Conservation (phyloP, 257 asterid genomes). For the Solanum etuberosum region DNA sequence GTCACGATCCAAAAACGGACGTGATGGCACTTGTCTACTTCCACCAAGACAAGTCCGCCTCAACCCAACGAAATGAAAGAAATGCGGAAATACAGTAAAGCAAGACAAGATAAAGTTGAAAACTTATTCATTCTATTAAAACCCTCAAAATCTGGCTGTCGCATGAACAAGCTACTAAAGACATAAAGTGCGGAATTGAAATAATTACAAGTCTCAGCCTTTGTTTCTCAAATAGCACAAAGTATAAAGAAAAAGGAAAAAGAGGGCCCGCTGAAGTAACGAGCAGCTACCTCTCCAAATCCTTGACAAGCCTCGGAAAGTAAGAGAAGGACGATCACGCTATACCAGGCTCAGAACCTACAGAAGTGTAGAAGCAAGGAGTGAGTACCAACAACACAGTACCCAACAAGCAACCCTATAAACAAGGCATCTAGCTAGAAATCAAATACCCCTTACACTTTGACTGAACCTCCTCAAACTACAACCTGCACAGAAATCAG, state of each 20-base stretch:
- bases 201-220: not conserved
- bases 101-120: not conserved
- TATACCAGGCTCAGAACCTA: not conserved
- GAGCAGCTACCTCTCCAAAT: not conserved
- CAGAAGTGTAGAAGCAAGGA: not conserved
- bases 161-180: not conserved
- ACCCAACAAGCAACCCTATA: not conserved
- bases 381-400: not conserved
- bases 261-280: not conserved
- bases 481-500: not conserved
- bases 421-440: no score
- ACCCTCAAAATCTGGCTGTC: not conserved
- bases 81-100: no score
- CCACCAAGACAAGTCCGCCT: no score
- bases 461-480: not conserved
- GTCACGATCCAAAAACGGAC: no score
- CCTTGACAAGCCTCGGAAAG: not conserved
- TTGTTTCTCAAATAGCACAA: not conserved
- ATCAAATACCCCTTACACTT: not conserved
- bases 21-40: no score
- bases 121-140: not conserved
- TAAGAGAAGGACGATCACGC: not conserved
- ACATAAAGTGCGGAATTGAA: not conserved
- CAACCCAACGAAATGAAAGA: no score
- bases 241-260: not conserved